Base-by-base conservation (phyloP, 2,329 filamentous ascomycete genomes). In the Atkinsonella texensis region DNA sequence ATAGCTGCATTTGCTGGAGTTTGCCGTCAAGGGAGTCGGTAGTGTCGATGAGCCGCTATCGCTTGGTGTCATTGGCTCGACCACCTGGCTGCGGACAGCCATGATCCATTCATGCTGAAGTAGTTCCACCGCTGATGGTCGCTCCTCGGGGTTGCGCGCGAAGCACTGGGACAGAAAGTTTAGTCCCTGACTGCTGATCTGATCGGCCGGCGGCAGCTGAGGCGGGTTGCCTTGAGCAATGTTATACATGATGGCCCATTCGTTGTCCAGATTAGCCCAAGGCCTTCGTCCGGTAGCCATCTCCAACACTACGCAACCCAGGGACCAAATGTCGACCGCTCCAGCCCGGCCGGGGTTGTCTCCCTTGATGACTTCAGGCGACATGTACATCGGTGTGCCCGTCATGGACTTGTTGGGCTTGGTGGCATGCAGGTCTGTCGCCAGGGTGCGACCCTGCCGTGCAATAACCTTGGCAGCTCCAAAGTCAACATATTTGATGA, bases 211-310 rank as follows among this genome's bases (percentile, higher is more conserved):
- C 1, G 93, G 93, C 52, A 96, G 75, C 64, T 89, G 85, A 6
- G 93, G 93, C 47, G 89, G 87, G 61, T 96, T 95, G 57, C 93
- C 93, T 65, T 95, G 91, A 1, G 93, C 93, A 63, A 98, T 98
- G 73, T 97, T 97, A 77, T 96, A 98, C 93, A 98, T 98, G 71
- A 98, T 97, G 42, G 93, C 93, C 89, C 90, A 98, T 68, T 98
- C 93, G 65, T 98, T 98, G 72, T 98, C 93, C 46, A 97, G 81
- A 57, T 85, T 89, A 28, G 89, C 89, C 93, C 93, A 98, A 1
- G 93, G 93, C 15, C 91, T 83, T 55, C 89, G 81, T 18, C 93
- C 93, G 0, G 93, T 98, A 3, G 89, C 89, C 91, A 98, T 97
- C 68, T 98, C 93, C 42, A 96, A 79, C 57, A 98, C 88, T 39